Evolutionary conservation across 1,284 basidiomycete genomes (phyloP), one percentile per base, ranked within the genome.

Genomic region (Ustilago curta): DNA sequence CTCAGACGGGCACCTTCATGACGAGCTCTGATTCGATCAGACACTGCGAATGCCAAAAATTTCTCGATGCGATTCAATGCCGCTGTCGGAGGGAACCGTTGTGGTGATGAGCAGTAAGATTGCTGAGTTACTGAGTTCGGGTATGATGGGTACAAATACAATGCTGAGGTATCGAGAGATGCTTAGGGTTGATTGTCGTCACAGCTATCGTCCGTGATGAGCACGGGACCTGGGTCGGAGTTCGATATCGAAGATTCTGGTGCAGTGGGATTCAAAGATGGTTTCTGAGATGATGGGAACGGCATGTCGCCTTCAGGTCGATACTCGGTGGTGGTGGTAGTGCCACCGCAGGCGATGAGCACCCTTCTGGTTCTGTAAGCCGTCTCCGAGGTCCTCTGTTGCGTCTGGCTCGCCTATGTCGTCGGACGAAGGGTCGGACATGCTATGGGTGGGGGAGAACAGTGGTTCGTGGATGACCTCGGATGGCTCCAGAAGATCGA

Each of bases 401-500:
- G 57, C 5, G 29, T 48, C 53, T 7, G 48, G 14, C 11, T 35
- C 49, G 14, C 37, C 42, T 9, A 25, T 14, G 11, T 70, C 67
- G 16, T 54, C 55, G 1, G 61, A 60, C 11, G 58, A 53, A 16
- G 47, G 37, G 9, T 62, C 60, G 18, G 59, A 59, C 27, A 58
- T 40, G 14, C 44, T 48, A 21, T 40, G 23, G 1, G 21, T 53
- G 1, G 19, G 50, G 8, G 60, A 42, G 12, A 50, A 7, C 16
- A 25, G 8, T 8, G 55, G 35, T 5, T 47, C 43, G 21, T 49
- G 37, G 6, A 39, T 37, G 5, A 29, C 31, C 4, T 70, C 58
- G 9, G 48, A 19, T 7, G 68, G 61, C 45, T 64, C 58, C 29
- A 70, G 37, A 16, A 70, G n/a, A 11, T 70, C 68, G 19, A 65